Conservation (phyloP, 2,329 filamentous ascomycete species). For the Emericellopsis cladophorae region DNA sequence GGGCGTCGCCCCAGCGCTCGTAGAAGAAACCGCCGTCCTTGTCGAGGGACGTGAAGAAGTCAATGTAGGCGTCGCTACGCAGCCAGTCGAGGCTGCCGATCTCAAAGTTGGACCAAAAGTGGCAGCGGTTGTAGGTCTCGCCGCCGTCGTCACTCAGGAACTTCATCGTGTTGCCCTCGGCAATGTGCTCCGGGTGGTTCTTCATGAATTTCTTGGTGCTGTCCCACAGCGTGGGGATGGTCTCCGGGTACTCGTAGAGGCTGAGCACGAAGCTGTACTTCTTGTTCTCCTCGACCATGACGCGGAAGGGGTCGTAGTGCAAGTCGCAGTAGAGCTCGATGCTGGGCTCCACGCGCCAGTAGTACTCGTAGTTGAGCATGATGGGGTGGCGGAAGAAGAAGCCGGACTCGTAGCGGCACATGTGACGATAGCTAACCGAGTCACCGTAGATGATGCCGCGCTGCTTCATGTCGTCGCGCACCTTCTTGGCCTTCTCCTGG, state of each 20-base stretch:
- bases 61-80: slow-evolving; percentile 73
- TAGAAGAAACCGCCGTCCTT: slow-evolving; percentile 95
- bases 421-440: slow-evolving; percentile 93
- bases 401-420: slow-evolving; percentile 98
- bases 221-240: slow-evolving; percentile 91
- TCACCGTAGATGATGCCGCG: slow-evolving; percentile 98
- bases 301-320: slow-evolving; percentile 90
- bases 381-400: slow-evolving; percentile 96
- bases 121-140: slow-evolving; percentile 90
- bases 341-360: slow-evolving; percentile 97
- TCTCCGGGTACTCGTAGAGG: slow-evolving; percentile 92
- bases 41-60: slow-evolving; percentile 85
- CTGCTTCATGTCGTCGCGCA: slow-evolving; percentile 86
- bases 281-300: slow-evolving; percentile 91
- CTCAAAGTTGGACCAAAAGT: slow-evolving; percentile 99
- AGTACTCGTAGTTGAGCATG: slow-evolving; percentile 96
- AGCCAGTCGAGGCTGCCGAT: slow-evolving; percentile 92
- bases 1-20: slow-evolving; percentile 95
- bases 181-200: slow-evolving; percentile 79
- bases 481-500: slow-evolving; percentile 80
- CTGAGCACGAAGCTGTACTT: slow-evolving; percentile 97
- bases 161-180: slow-evolving; percentile 70
- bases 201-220: slow-evolving; percentile 90
- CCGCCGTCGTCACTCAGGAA: slow-evolving; percentile 89
- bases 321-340: slow-evolving; percentile 95